Evolutionary conservation across 2,329 filamentous ascomycete species (phyloP), one percentile per base, ranked within the genome.

Genomic region (Fusarium pseudograminearum): DNA sequence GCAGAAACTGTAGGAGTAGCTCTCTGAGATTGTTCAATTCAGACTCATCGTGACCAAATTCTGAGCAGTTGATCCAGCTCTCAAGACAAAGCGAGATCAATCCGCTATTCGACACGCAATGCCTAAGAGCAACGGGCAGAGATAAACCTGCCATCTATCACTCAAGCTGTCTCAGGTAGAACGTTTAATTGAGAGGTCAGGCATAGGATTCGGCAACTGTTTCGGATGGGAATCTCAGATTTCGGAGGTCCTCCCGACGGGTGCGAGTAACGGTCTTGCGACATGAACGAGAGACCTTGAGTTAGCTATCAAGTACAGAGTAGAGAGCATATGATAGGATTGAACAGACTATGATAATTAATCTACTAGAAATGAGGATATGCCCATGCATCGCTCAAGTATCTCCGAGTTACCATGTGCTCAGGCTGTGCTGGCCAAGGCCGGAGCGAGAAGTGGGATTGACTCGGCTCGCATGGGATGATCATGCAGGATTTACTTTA

Each of bases 151-250:
- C 26, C 31, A 38, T n/a, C 11, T 14, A n/a, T 36, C 9, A 11
- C 14, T 47, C 4, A 8, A 7, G 7, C 1, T 66, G 40, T 46
- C 34, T 61, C 36, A n/a, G 7, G 0, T 7, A 26, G 22, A 9
- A 26, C 26, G 45, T 20, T 20, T 8, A 54, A n/a, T 4, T 26
- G 12, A 50, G 9, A 51, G 41, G 56, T 69, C 48, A 69, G 62
- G 70, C 69, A 65, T 54, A 22, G 41, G 28, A n/a, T 18, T 20
- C 40, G 44, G 44, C 28, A 46, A 40, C 40, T 72, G 62, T 70
- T 59, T 69, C 71, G 47, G 71, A 41, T 41, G 56, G 57, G 52
- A 52, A 72, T 70, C 53, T 73, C 30, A 47, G 55, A 73, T 66
- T 40, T 55, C 66, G 42, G 57, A 65, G 48, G 50, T 36, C 60